Conservation (phyloP, 805 yeast species). For the Brettanomyces naardenensis region DNA sequence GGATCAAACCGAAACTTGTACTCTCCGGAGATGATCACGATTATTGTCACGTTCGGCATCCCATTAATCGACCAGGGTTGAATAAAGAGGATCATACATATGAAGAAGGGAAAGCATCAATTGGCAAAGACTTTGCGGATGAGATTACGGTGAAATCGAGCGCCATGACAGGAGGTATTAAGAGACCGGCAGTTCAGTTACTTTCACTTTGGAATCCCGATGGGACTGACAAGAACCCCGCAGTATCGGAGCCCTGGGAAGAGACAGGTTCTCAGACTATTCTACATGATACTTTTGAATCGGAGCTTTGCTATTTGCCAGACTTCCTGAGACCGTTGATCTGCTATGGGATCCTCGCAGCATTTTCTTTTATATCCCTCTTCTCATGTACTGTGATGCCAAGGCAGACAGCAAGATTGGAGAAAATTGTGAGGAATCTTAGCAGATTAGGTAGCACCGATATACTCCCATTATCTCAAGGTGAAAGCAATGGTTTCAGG, state of each 20-base stretch:
- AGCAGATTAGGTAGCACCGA: not conserved
- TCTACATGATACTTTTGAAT: constrained; percentile 19
- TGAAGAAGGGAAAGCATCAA: constrained; percentile 4
- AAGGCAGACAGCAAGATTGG: constrained; percentile 17
- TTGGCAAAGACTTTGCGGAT: constrained; percentile 31
- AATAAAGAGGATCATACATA: constrained; percentile 6
- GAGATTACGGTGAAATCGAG: constrained; percentile 86
- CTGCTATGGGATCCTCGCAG: constrained; percentile 11
- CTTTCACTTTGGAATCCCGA: constrained; percentile 45
- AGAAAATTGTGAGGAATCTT: constrained; percentile 2
- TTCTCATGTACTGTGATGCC: constrained; percentile 12
- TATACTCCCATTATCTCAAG: not conserved
- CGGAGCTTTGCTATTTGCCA: constrained; percentile 25
- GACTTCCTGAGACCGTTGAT: constrained; percentile 17
- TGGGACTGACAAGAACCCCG: constrained; percentile 1
- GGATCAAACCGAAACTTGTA: constrained; percentile 56
- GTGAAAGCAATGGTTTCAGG: not conserved
- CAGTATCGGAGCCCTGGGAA: not conserved
- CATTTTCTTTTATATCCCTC: constrained; percentile 12
- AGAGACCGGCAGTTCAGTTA: constrained; percentile 79
- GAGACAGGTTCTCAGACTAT: constrained; percentile 15
- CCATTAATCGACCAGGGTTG: constrained; percentile 12
- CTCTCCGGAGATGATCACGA: constrained; percentile 98
- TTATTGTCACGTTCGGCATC: constrained; percentile 72
- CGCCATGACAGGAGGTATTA: constrained; percentile 90